Conservation (phyloP, 352 stramenopile species). For the Phytophthora sojae region DNA sequence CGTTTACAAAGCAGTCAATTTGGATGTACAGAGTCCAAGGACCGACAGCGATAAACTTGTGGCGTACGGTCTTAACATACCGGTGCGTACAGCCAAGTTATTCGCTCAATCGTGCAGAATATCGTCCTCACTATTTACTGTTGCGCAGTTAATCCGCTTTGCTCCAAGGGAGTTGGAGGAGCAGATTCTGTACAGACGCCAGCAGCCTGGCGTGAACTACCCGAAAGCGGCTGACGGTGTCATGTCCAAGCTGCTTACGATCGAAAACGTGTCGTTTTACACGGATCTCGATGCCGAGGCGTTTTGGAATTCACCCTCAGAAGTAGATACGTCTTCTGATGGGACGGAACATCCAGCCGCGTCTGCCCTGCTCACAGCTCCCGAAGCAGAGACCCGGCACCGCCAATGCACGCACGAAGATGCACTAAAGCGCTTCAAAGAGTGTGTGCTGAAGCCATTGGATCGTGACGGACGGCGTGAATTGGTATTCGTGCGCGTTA, state of each 20-base stretch:
- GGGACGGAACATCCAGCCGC: slow-evolving; percentile 8
- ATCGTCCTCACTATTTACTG: slow-evolving; percentile 2
- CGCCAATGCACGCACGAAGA: slow-evolving; percentile 20
- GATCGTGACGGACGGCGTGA: slow-evolving; percentile 45
- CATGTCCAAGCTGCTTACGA: slow-evolving; percentile 64
- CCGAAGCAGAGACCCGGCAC: not conserved
- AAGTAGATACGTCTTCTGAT: slow-evolving; percentile 3
- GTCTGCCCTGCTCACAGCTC: not conserved
- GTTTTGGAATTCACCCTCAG: slow-evolving; percentile 27
- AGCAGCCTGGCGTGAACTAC: slow-evolving; percentile 62
- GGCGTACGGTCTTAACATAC: slow-evolving; percentile 67
- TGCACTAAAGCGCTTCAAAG: slow-evolving; percentile 46
- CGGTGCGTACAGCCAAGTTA: slow-evolving; percentile 33
- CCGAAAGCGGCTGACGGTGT: slow-evolving; percentile 34
- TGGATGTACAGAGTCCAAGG: slow-evolving; percentile 48
- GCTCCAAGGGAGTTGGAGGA: slow-evolving; percentile 56
- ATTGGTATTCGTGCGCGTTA: slow-evolving; percentile 51
- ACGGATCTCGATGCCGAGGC: slow-evolving; percentile 57
- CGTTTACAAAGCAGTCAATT: not conserved
- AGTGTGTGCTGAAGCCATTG: slow-evolving; percentile 40
- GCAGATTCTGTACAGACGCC: slow-evolving; percentile 67
- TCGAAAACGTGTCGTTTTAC: slow-evolving; percentile 72
- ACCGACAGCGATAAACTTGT: slow-evolving; percentile 44
- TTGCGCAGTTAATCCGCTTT: slow-evolving; percentile 60
- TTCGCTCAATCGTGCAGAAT: not conserved